Evolutionary conservation across 1,284 basidiomycete species (phyloP), one percentile per base, ranked within the genome.

Genomic region (Stereum hirsutum): DNA sequence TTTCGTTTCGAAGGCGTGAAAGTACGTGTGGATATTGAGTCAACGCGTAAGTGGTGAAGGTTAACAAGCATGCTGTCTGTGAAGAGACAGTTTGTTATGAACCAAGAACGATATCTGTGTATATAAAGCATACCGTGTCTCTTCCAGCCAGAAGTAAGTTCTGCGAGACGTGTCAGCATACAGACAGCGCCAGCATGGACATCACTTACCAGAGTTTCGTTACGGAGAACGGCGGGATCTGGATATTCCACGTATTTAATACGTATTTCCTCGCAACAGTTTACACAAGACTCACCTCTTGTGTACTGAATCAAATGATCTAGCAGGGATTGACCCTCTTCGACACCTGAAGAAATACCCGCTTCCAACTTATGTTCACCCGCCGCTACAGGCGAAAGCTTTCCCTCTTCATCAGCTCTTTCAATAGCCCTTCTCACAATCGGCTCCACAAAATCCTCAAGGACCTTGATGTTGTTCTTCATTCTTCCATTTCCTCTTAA

Each of bases 121-220:
- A 30, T 10, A 8, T 10, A 30, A 30, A 10, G 28, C 28, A n/a
- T n/a, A 66, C 66, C 1, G 68, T 70, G 34, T 68, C 66, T n/a
- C 59, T 53, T 5, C 66, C 64, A 24, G 68, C 67, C 21, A 69
- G 56, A 53, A 65, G 38, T 38, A 65, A 65, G 45, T 67, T 71
- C 23, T 69, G 32, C 0, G 50, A 54, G 47, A 69, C 68, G 39
- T 70, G 68, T 34, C n/a, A n/a, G n/a, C n/a, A n/a, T n/a, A n/a
- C n/a, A n/a, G n/a, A n/a, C n/a, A n/a, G n/a, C 55, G 61, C n/a
- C 24, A 67, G 54, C 0, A 63, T 39, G 17, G 45, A 37, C 14
- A 46, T 41, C 47, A 52, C 40, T 51, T 4, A n/a, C 17, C 4
- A 70, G 34, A 0, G 50, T 55, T 46, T 69, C 68, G 39, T 70